A percentile compares a stretch with the other conserved stretches of the same genome.
phyloP scores from a whole-genome alignment of 805 yeast genomes.

The Dipodascopsis uninucleata region DNA sequence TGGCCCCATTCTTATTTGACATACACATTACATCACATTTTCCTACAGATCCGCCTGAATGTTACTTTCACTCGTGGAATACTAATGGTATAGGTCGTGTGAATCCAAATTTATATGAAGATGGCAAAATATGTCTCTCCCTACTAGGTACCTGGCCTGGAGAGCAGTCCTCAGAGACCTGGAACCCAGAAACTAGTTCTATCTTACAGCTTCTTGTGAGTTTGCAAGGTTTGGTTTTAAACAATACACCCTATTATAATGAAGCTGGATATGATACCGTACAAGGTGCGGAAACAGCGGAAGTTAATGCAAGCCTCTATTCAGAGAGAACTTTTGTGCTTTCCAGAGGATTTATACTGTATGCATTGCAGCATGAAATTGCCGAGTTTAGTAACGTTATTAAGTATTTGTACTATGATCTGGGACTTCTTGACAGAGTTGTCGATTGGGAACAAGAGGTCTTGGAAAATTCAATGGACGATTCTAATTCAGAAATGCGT shows the following conservation, averaged over 20 bases:
- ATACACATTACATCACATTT: constrained; percentile 14
- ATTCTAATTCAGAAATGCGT: too few species aligned
- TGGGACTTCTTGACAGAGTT: constrained; percentile 3
- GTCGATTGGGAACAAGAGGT: constrained; percentile 22
- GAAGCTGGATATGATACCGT: constrained; percentile 27
- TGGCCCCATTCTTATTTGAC: constrained; percentile 27
- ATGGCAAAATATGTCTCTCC: constrained; percentile 26
- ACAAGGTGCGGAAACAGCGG: constrained; percentile 19
- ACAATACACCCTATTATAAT: constrained; percentile 23
- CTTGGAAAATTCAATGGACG: constrained; percentile 8
- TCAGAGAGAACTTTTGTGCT: constrained; percentile 24
- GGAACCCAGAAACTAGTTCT: constrained; percentile 24
- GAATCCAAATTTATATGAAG: constrained; percentile 27
- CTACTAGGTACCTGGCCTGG: constrained; percentile 29
- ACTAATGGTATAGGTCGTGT: constrained; percentile 28
- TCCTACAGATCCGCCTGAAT: constrained; percentile 21
- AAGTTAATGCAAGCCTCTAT: constrained; percentile 19
- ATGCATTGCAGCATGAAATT: constrained; percentile 13
- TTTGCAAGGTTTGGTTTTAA: constrained; percentile 23
- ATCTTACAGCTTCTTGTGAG: constrained; percentile 25
- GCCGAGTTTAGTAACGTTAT: constrained; percentile 18
- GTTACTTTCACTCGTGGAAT: constrained; percentile 27
- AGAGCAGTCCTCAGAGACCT: constrained; percentile 17
- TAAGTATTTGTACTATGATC: constrained; percentile 8
- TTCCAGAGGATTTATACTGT: constrained; percentile 23